These are phyloP conservation scores for Kluyveromyces lactis DNA, from an alignment of 805 yeast genomes.

Conservation along the genomic window DNA sequence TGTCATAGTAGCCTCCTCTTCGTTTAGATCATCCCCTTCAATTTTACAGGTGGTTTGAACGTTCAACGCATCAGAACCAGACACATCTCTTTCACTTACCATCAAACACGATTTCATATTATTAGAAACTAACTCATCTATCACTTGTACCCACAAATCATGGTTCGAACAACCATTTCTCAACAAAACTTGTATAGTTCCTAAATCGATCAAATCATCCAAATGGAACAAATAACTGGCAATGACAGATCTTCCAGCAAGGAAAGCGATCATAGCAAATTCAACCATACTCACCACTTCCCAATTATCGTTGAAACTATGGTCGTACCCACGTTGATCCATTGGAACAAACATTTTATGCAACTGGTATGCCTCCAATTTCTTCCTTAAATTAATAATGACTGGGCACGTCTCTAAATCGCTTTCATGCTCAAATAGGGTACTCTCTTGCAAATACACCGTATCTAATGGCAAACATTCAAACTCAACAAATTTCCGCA, in stretches of 20 bases:
- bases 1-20: constrained; percentile 29
- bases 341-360: constrained; percentile 54
- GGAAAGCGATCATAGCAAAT: constrained; percentile 57
- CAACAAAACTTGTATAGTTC: constrained; percentile 28
- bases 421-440: constrained; percentile 33
- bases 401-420: constrained; percentile 43
- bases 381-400: constrained; percentile 42
- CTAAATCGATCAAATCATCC: constrained; percentile 4
- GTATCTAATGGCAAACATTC: constrained; percentile 51
- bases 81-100: constrained; percentile 55
- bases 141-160: constrained; percentile 5
- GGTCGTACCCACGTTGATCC: constrained; percentile 28
- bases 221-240: constrained; percentile 43
- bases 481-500: constrained; percentile 44
- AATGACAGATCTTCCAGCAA: constrained; percentile 44
- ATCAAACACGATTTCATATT: constrained; percentile 51
- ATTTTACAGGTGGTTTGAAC: constrained; percentile 40
- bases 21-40: constrained; percentile 28
- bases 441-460: constrained; percentile 35
- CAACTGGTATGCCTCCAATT: constrained; percentile 44
- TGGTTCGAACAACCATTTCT: constrained; percentile 35
- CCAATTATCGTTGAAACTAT: not conserved
- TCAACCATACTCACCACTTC: constrained; percentile 26
- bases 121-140: constrained; percentile 45
- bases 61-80: constrained; percentile 56